Evolutionary conservation across 2,329 filamentous ascomycete species (phyloP), one percentile per base, ranked within the genome.

Genomic region (Botryotinia convoluta): DNA sequence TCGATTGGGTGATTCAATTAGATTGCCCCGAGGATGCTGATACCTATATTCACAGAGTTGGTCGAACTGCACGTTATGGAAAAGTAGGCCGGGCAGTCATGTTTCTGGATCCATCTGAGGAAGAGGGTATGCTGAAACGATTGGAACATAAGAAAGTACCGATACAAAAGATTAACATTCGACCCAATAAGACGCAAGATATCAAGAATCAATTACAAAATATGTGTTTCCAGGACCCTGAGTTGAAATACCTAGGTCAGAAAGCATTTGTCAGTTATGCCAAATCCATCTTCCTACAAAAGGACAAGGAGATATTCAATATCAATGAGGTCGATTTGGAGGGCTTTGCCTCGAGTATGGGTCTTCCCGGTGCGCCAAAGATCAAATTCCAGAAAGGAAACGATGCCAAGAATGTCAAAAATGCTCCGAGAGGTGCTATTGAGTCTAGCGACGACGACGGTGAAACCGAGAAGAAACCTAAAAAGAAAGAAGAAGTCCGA

Each of bases 1-100:
- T 99, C 0, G 96, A 99, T 82, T 99, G 96, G 92, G 96, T 99
- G 8, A 94, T 99, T n/a, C 96, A 99, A 81, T 88, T 93, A n/a
- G 96, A 99, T 82, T 97, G 93, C 77, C 96, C 96, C 0, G 96
- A 99, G 82, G 95, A 99, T 81, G 92, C 93, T 6, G 96, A 98
- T 79, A 99, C 96, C 0, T 99, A 99, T 80, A 98, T 99, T 77
- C 96, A 99, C 83, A 90, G 96, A 74, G 95, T 98, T 7, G 96
- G 96, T 2, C 90, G 96, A 44, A 98, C 96, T 29, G 96, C 96
- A n/a, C 89, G 95, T 35, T 98, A 97, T 82, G 92, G 98, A 79
- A 92, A 92, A 76, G 90, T 93, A 71, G 96, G 96, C 12, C 90
- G 92, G 57, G 95, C 96, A 1, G 93, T 98, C 0, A 83, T 99